Base-by-base conservation (phyloP, 768 basidiomycete species). In the Solioccasus polychromus region DNA sequence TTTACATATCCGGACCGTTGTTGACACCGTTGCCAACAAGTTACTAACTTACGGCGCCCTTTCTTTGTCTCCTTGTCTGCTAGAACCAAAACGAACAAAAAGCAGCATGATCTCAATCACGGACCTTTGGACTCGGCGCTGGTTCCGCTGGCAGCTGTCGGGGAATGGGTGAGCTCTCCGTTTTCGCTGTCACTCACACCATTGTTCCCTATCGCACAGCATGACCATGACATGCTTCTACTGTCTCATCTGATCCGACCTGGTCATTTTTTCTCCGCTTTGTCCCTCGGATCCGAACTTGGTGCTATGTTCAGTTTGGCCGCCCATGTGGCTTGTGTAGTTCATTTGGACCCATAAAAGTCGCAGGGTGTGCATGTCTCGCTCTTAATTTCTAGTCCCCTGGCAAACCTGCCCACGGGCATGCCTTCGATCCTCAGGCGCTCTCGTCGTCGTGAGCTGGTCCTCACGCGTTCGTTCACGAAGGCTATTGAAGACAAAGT, bases 381-480 rank as follows among this genome's bases (percentile, higher is more conserved):
- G 3, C 23, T 47, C 47, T 47, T 47, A 38, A 43, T 52, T 29
- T 52, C 44, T 53, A 12, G 39, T 46, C 42, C 17, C 30, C 51
- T 29, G 29, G 54, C 48, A 46, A 35, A 42, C 54, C 36, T 40
- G 50, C 57, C 57, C 55, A 47, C 45, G 50, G 64, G 55, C 50
- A 72, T 74, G 69, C 58, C 71, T 55, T 68, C 62, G 50, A 64
- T 70, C 44, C 67, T 76, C 58, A 71, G 68, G 67, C 71, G 69
- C 53, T 68, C 77, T 24, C 76, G 71, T 56, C 74, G 70, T 50
- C 69, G 69, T 52, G 74, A 73, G 54, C 53, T 74, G 55, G 69
- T 67, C 42, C 63, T 79, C 52, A 74, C 74, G 47, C 74, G 69
- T 43, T 80, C 80, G 31, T 71, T 82, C 52, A 70, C 71, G 39